Conservation (phyloP, 805 yeast species). For the Candida succiphila region DNA sequence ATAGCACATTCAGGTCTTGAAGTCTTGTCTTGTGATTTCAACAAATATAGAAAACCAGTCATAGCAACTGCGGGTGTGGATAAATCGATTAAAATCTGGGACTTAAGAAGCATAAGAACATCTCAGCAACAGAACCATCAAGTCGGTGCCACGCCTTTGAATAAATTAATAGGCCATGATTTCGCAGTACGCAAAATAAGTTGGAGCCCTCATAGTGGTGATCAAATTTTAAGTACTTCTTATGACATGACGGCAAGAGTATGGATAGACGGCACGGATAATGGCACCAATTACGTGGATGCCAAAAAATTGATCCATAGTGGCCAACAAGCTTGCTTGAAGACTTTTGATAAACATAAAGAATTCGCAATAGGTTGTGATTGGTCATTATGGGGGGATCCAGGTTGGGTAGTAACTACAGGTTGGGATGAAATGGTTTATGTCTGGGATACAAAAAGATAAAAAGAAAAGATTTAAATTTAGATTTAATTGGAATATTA, state of each 20-base stretch:
- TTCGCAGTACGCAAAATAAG: slow-evolving; percentile 74
- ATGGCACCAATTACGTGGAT: slow-evolving; percentile 41
- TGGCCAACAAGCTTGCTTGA: slow-evolving; percentile 43
- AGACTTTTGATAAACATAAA: slow-evolving; percentile 57
- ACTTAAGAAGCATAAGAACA: slow-evolving; percentile 55
- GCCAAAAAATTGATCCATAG: slow-evolving; percentile 36
- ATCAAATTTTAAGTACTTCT: slow-evolving; percentile 62
- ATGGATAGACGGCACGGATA: slow-evolving; percentile 69
- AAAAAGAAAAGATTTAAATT: no score
- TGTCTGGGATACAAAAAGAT: slow-evolving; percentile 64
- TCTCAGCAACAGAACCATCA: slow-evolving; percentile 30
- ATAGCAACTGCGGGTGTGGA: slow-evolving; percentile 93
- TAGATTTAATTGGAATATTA: neutral
- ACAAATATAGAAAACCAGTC: slow-evolving; percentile 72
- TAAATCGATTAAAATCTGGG: slow-evolving; percentile 79
- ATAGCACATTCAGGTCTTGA: slow-evolving; percentile 78
- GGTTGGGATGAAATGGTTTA: slow-evolving; percentile 97
- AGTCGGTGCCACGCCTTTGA: slow-evolving; percentile 57
- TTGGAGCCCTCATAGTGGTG: slow-evolving; percentile 86
- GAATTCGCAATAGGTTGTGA: slow-evolving; percentile 93
- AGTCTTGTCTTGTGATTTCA: slow-evolving; percentile 76
- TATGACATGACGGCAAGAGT: slow-evolving; percentile 90
- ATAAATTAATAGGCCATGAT: slow-evolving; percentile 79
- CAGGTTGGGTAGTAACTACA: slow-evolving; percentile 90
- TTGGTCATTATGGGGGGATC: slow-evolving; percentile 94